Conservation (phyloP, 2,329 filamentous ascomycete species). For the Raffaelea ambrosiae region DNA sequence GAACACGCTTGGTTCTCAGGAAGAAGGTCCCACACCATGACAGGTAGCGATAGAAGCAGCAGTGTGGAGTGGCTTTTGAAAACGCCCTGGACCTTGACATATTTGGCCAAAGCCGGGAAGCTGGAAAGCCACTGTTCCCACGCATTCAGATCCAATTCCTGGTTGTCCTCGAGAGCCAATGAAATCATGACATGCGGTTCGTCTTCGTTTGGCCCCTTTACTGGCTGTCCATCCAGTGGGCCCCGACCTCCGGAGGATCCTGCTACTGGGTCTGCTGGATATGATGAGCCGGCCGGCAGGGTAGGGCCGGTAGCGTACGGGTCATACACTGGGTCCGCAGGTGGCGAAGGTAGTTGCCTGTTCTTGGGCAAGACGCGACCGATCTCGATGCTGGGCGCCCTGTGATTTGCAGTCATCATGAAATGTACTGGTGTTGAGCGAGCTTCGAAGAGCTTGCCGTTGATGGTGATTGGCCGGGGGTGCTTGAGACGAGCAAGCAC, state of each 20-base stretch:
- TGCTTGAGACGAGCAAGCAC: constrained; percentile 52
- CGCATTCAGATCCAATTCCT: constrained; percentile 46
- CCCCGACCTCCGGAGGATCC: constrained; percentile 12
- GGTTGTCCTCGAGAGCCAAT: constrained; percentile 48
- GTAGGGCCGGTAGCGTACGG: constrained; percentile 4
- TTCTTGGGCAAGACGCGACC: constrained; percentile 28
- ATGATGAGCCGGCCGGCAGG: too few species aligned
- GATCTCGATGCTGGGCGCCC: constrained; percentile 49
- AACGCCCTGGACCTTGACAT: constrained; percentile 52
- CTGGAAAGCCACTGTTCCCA: constrained; percentile 50
- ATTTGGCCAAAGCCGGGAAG: constrained; percentile 49
- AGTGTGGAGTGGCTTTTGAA: constrained; percentile 55
- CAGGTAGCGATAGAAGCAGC: constrained; percentile 47
- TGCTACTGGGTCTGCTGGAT: not conserved
- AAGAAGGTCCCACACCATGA: constrained; percentile 51
- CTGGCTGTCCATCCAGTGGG: constrained; percentile 7
- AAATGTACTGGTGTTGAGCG: constrained; percentile 53
- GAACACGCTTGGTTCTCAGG: constrained; percentile 49
- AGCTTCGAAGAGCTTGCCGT: constrained; percentile 49
- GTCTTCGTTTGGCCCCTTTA: constrained; percentile 41
- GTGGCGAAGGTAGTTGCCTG: constrained; percentile 27
- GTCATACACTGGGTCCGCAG: constrained; percentile 17
- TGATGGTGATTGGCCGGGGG: constrained; percentile 46
- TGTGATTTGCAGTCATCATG: constrained; percentile 55
- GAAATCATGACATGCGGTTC: constrained; percentile 55